Evolutionary conservation across 1,284 basidiomycete species (phyloP).

Genomic region (Stygiomarasmius scandens): DNA sequence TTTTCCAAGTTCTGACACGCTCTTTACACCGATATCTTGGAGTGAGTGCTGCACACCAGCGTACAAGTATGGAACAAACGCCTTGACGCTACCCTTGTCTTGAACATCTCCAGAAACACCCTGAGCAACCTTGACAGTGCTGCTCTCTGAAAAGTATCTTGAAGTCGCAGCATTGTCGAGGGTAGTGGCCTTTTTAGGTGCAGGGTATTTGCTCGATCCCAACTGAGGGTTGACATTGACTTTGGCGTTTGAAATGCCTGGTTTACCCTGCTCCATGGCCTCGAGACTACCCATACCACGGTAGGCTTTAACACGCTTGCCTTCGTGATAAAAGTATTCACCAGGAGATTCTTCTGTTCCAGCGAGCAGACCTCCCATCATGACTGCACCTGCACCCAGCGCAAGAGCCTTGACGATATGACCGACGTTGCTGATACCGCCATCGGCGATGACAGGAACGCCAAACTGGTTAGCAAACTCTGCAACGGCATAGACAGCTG

Average conservation of each 20-base stretch:
- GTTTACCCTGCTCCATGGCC: slow-evolving; percentile 90
- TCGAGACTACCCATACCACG: slow-evolving; percentile 98
- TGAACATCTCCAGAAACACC: slow-evolving; percentile 97
- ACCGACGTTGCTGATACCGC: slow-evolving; percentile 94
- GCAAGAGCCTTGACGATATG: slow-evolving; percentile 97
- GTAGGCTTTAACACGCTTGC: slow-evolving; percentile 98
- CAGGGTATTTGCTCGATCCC: slow-evolving; percentile 49
- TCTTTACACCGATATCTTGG: slow-evolving; percentile 90
- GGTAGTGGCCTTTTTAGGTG: slow-evolving; percentile 47
- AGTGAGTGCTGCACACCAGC: slow-evolving; percentile 94
- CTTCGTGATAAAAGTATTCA: slow-evolving; percentile 99
- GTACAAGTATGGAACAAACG: slow-evolving; percentile 91
- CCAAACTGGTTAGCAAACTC: slow-evolving; percentile 95
- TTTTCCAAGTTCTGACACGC: slow-evolving; percentile 61
- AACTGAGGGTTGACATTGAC: slow-evolving; percentile 35
- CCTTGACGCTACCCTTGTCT: slow-evolving; percentile 93
- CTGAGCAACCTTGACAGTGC: slow-evolving; percentile 95
- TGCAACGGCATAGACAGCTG: slow-evolving; percentile 92
- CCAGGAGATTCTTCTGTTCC: slow-evolving; percentile 98
- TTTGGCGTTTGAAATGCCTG: slow-evolving; percentile 30
- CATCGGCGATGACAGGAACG: slow-evolving; percentile 97
- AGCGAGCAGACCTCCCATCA: slow-evolving; percentile 98
- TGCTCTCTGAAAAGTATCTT: slow-evolving; percentile 96
- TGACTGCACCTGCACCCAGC: slow-evolving; percentile 93
- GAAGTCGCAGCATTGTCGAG: slow-evolving; percentile 96